Evolutionary conservation across 805 yeast genomes (phyloP).

Genomic region (Yamadazyma akitaensis): DNA sequence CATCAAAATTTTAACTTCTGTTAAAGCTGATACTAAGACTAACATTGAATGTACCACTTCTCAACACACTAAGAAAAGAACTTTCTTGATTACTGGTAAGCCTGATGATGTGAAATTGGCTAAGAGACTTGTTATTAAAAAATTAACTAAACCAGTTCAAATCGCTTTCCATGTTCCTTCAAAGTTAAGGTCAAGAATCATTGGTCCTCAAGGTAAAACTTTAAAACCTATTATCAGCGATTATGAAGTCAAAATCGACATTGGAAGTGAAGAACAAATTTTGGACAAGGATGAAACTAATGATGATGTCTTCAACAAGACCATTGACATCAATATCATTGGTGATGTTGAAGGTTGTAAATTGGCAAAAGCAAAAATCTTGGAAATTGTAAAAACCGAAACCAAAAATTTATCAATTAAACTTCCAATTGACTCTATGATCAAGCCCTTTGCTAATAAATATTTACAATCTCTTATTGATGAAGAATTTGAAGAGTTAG

Average conservation of each 20-base stretch:
- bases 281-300: slow-evolving; percentile 38
- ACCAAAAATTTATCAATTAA: slow-evolving; percentile 56
- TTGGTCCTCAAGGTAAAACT: slow-evolving; percentile 83
- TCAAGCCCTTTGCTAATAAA: slow-evolving; percentile 45
- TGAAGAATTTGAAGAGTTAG: slow-evolving; percentile 23
- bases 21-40: slow-evolving; percentile 59
- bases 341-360: slow-evolving; percentile 86
- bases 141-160: slow-evolving; percentile 70
- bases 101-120: slow-evolving; percentile 64
- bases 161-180: slow-evolving; percentile 68
- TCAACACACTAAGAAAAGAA: slow-evolving; percentile 69
- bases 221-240: slow-evolving; percentile 74
- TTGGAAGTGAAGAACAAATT: slow-evolving; percentile 42
- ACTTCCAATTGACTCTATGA: slow-evolving; percentile 40
- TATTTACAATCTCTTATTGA: slow-evolving; percentile 26
- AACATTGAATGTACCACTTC: slow-evolving; percentile 82
- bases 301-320: slow-evolving; percentile 57
- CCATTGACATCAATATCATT: slow-evolving; percentile 61
- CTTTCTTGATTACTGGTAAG: slow-evolving; percentile 78
- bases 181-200: slow-evolving; percentile 68
- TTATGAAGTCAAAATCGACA: slow-evolving; percentile 67
- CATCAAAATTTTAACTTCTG: slow-evolving; percentile 58
- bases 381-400: slow-evolving; percentile 71
- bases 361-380: slow-evolving; percentile 66
- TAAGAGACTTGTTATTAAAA: slow-evolving; percentile 69